Evolutionary conservation across 129 eudicot species (phyloP).

Genomic region (Flaveria robusta): DNA sequence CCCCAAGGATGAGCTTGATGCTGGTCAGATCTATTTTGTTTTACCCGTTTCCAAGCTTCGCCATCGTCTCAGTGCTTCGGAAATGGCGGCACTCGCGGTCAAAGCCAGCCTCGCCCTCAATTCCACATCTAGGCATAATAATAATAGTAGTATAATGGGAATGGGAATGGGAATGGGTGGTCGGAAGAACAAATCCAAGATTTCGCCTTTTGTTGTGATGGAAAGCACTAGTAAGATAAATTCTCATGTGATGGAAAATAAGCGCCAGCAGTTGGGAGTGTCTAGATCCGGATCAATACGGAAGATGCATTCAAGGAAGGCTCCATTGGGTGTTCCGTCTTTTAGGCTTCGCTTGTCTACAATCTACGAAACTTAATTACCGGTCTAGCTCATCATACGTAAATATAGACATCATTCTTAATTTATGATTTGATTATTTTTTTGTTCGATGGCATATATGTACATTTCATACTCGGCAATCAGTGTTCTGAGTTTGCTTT

Average conservation of each 20-base stretch:
- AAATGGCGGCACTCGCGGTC: slow-evolving; percentile 81
- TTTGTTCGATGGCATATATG: neutral
- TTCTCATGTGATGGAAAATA: slow-evolving; percentile 33
- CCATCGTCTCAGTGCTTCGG: slow-evolving; percentile 54
- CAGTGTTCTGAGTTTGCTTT: neutral
- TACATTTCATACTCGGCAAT: neutral
- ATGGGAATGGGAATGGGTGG: too few relatives aligned
- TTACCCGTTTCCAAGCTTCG: slow-evolving; percentile 49
- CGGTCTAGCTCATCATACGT: slow-evolving; percentile 21
- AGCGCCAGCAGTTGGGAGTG: slow-evolving; percentile 13
- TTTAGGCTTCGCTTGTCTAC: slow-evolving; percentile 40
- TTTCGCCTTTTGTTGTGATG: slow-evolving; percentile 40
- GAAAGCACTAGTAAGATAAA: slow-evolving; percentile 35
- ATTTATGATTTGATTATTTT: neutral
- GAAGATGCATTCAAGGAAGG: slow-evolving; percentile 31
- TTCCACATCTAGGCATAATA: neutral
- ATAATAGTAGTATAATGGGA: too few relatives aligned
- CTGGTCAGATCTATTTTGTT: slow-evolving; percentile 63
- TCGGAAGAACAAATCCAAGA: slow-evolving; percentile 19
- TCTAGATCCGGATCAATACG: slow-evolving; percentile 41
- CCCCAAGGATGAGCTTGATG: slow-evolving; percentile 39
- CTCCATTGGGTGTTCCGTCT: slow-evolving; percentile 40
- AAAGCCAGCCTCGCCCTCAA: slow-evolving; percentile 68
- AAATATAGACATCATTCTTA: neutral
- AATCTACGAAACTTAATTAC: slow-evolving; percentile 39